Percentiles rank a stretch among this genome's conserved stretches.
Conservation (phyloP, 1,284 basidiomycete genomes). For the Leccinum pallidistipes region DNA sequence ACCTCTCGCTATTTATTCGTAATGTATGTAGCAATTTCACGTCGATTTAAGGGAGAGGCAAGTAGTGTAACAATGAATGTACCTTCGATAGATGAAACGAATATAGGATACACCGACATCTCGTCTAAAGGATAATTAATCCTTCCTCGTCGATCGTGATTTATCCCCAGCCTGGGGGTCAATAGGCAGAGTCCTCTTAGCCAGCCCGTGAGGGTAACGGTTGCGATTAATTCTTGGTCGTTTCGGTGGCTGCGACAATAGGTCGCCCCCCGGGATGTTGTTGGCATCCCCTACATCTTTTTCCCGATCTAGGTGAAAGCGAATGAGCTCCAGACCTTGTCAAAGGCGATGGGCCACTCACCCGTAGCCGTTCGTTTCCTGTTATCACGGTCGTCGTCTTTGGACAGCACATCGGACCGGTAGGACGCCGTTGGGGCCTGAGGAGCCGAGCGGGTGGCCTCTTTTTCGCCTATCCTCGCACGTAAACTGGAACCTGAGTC, state of each 20-base stretch:
- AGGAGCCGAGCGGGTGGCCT: slow-evolving; percentile 40
- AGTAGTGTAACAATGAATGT: slow-evolving; percentile 27
- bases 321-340: neutral
- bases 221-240: slow-evolving; percentile 48
- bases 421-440: slow-evolving; percentile 42
- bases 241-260: slow-evolving; percentile 38
- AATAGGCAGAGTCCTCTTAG: slow-evolving; percentile 58
- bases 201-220: slow-evolving; percentile 49
- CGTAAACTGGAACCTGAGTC: slow-evolving; percentile 49
- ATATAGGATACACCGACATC: slow-evolving; percentile 13
- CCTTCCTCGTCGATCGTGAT: slow-evolving; percentile 49
- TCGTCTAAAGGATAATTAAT: slow-evolving; percentile 31
- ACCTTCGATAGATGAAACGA: slow-evolving; percentile 11
- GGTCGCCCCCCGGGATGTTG: slow-evolving; percentile 19
- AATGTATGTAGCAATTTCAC: slow-evolving; percentile 19
- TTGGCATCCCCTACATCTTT: slow-evolving; percentile 34
- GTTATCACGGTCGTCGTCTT: slow-evolving; percentile 64
- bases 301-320: slow-evolving; percentile 34
- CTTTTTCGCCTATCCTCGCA: slow-evolving; percentile 65
- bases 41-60: slow-evolving; percentile 15
- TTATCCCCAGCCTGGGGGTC: slow-evolving; percentile 59
- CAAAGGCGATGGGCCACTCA: slow-evolving; percentile 34
- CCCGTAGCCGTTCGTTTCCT: slow-evolving; percentile 70
- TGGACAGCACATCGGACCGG: slow-evolving; percentile 40
- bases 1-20: slow-evolving; percentile 19